Conservation (phyloP, 2,329 filamentous ascomycete genomes). For the Annulohypoxylon truncatum region DNA sequence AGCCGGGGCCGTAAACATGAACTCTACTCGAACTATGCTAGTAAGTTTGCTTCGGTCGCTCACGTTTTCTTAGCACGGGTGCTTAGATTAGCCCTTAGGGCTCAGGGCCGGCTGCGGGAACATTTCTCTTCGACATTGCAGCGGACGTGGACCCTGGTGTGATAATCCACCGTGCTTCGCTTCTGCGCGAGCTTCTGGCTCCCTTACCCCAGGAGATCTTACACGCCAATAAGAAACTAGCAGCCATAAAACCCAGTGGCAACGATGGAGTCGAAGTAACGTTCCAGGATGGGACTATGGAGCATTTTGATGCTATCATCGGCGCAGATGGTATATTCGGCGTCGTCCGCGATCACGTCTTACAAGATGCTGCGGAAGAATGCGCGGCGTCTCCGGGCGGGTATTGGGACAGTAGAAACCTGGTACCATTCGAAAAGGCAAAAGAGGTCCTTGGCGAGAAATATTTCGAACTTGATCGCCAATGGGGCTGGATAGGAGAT, state of each 20-base stretch:
- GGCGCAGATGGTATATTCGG: conserved; percentile 28
- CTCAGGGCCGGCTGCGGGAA: conserved; percentile 35
- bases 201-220: conserved; percentile 29
- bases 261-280: not conserved
- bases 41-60: conserved; percentile 17
- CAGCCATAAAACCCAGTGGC: not conserved
- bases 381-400: not conserved
- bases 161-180: conserved; percentile 33
- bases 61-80: not conserved
- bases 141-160: not conserved
- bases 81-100: conserved; percentile 18
- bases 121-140: conserved; percentile 23
- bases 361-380: not conserved
- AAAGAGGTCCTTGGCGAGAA: not conserved
- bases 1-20: conserved; percentile 33
- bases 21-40: conserved; percentile 27
- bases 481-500: conserved; percentile 12
- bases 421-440: conserved; percentile 12
- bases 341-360: conserved; percentile 5
- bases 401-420: conserved; percentile 11
- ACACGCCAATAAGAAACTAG: conserved; percentile 35
- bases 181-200: conserved; percentile 35
- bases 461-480: conserved; percentile 3
- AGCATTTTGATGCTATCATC: conserved; percentile 17
- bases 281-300: conserved; percentile 4